Evolutionary conservation across 148 eudicot genomes (phyloP).

Genomic region (Oxyria digyna): DNA sequence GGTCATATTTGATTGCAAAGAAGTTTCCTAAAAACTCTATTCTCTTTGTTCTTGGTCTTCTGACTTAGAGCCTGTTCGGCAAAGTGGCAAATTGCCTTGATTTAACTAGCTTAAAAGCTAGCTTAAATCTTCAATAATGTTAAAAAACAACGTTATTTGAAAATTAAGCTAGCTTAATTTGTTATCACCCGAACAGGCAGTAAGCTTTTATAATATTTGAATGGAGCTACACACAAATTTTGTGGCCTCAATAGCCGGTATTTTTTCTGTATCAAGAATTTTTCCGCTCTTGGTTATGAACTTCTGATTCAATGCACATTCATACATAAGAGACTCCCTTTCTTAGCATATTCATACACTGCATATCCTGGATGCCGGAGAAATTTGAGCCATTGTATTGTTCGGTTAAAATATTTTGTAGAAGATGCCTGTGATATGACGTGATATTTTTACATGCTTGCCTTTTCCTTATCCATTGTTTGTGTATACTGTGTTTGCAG

Average conservation of each 20-base stretch:
- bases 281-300: no score
- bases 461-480: not conserved
- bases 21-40: not conserved
- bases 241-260: no score
- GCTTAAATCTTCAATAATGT: no score
- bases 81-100: not conserved
- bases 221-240: not conserved
- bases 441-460: not conserved
- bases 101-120: not conserved
- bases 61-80: no score
- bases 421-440: not conserved
- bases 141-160: no score
- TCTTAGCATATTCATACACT: not conserved
- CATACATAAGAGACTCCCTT: not conserved
- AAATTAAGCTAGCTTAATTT: no score
- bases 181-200: no score
- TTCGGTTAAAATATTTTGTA: not conserved
- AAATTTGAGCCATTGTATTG: no score
- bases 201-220: no score
- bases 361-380: not conserved
- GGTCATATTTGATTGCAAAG: not conserved
- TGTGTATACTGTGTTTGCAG: constrained; percentile 28
- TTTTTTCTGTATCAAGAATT: not conserved
- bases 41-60: not conserved
- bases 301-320: no score